These are phyloP conservation scores for Nymphaea thermarum DNA, from an alignment of 164 flowering plant genomes.

Conservation along the genomic window DNA sequence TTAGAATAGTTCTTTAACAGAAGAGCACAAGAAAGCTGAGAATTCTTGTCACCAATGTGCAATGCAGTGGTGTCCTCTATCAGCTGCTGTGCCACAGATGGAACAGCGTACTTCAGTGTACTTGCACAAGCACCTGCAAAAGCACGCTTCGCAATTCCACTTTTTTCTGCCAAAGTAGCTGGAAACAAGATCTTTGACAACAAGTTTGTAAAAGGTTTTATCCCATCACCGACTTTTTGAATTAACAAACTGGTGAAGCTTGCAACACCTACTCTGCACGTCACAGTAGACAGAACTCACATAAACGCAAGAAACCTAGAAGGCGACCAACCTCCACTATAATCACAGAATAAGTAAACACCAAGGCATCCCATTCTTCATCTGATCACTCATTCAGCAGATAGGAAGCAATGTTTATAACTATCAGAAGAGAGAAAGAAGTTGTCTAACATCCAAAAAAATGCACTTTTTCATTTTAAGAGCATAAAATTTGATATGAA, in stretches of 20 bases:
- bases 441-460: too few species aligned
- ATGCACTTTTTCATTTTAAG: too few species aligned
- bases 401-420: too few species aligned
- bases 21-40: slow-evolving; percentile 75
- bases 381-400: too few species aligned
- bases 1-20: slow-evolving; percentile 57
- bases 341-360: too few species aligned
- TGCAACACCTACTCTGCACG: slow-evolving; percentile 88
- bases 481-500: too few species aligned
- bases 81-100: slow-evolving; percentile 59
- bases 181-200: slow-evolving; percentile 66
- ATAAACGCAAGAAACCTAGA: too few species aligned
- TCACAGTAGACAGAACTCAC: too few species aligned
- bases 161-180: slow-evolving; percentile 71
- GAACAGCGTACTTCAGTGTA: slow-evolving; percentile 54
- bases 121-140: slow-evolving; percentile 86
- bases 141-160: slow-evolving; percentile 73
- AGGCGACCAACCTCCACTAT: too few species aligned
- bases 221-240: slow-evolving; percentile 65
- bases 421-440: too few species aligned
- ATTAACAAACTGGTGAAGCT: slow-evolving; percentile 69
- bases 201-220: slow-evolving; percentile 63
- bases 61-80: slow-evolving; percentile 71
- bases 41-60: slow-evolving; percentile 75
- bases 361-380: too few species aligned